A percentile compares a stretch with the other conserved stretches of the same genome.
Evolutionary conservation across 495 filamentous ascomycete species (phyloP).

Genomic region (Penicillium nucicola): DNA sequence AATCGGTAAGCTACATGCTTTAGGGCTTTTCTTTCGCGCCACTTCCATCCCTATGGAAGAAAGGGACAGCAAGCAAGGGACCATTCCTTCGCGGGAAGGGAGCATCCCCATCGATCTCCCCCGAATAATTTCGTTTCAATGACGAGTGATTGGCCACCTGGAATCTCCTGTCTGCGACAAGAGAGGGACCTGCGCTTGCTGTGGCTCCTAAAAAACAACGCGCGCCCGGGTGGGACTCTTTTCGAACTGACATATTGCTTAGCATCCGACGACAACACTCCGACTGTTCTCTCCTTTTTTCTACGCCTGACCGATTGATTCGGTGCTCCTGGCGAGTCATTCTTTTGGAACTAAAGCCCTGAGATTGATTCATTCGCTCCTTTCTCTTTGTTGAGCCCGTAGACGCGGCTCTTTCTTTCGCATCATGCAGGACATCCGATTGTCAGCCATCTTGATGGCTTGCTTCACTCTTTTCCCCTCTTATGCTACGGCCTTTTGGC

Average conservation of each 20-base stretch:
- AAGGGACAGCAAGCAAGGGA: constrained; percentile 22
- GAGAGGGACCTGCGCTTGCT: background rate
- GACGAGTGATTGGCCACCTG: constrained; percentile 10
- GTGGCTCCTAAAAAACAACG: background rate
- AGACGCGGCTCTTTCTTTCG: constrained; percentile 10
- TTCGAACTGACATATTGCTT: constrained; percentile 15
- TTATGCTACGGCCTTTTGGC: constrained; percentile 72
- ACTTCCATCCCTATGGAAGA: background rate
- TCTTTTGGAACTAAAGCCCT: constrained; percentile 4
- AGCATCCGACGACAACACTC: constrained; percentile 7
- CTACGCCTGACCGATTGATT: constrained; percentile 18
- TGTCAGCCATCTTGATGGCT: constrained; percentile 23
- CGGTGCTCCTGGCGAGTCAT: constrained; percentile 23
- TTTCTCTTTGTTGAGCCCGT: constrained; percentile 11
- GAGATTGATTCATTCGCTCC: constrained; percentile 9
- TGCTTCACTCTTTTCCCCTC: constrained; percentile 32
- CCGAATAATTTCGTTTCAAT: constrained; percentile 12
- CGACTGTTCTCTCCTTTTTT: background rate
- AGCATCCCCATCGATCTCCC: constrained; percentile 13
- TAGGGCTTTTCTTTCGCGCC: background rate
- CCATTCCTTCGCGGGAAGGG: constrained; percentile 14
- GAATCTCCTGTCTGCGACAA: constrained; percentile 12
- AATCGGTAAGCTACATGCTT: constrained; percentile 21
- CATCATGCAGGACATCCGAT: constrained; percentile 22
- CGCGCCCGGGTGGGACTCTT: background rate